Conservation (phyloP, 805 yeast genomes). For the Spathaspora gorwiae region DNA sequence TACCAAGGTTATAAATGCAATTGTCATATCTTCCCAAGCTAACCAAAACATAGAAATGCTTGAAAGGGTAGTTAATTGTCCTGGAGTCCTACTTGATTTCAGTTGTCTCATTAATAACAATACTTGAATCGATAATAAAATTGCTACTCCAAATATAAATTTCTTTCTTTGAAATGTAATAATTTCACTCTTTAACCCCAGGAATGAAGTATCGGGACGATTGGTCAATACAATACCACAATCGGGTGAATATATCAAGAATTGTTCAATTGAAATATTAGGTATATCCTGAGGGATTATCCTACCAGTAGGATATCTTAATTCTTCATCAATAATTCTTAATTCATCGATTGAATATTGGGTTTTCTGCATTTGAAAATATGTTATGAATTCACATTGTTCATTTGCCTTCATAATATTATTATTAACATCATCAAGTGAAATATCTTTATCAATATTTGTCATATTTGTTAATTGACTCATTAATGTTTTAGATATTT, state of each 20-base stretch:
- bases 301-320: constrained; percentile 69
- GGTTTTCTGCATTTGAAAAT: constrained; percentile 65
- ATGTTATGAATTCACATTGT: constrained; percentile 69
- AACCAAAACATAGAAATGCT: constrained; percentile 50
- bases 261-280: constrained; percentile 46
- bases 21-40: constrained; percentile 67
- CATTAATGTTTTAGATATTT: constrained; percentile 42
- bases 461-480: constrained; percentile 43
- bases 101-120: constrained; percentile 63
- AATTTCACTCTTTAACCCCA: constrained; percentile 60
- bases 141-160: constrained; percentile 41
- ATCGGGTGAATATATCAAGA: constrained; percentile 79
- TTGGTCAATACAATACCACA: constrained; percentile 59
- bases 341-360: constrained; percentile 49
- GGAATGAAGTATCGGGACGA: constrained; percentile 13
- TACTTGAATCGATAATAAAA: constrained; percentile 48
- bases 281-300: constrained; percentile 62
- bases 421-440: constrained; percentile 33
- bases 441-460: constrained; percentile 32
- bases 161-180: constrained; percentile 30
- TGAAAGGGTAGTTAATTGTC: constrained; percentile 69
- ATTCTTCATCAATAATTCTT: constrained; percentile 64
- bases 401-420: constrained; percentile 27
- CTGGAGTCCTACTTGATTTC: constrained; percentile 70
- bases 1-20: constrained; percentile 59